A percentile compares a stretch with the other conserved stretches of the same genome.
These are phyloP conservation scores for Podila epigama DNA, from an alignment of 192 early-diverging fungal species.

Conservation along the genomic window DNA sequence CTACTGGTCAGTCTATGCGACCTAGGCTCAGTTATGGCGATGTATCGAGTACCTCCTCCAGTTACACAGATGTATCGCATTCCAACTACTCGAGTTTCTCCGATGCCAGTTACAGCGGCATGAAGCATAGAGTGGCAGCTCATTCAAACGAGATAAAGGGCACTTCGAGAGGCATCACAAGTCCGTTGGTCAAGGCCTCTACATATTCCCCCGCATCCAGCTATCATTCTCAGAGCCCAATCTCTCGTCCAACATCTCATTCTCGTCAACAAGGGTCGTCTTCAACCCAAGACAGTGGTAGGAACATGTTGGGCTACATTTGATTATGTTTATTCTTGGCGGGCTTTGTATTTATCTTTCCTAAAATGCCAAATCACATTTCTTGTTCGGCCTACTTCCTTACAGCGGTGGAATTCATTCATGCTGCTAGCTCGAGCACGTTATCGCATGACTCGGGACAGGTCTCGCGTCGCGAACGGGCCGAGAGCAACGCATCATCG, in stretches of 20 bases:
- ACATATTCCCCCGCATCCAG: neutral
- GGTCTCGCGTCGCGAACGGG: neutral
- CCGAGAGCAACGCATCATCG: constrained; percentile 9
- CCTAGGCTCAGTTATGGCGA: neutral
- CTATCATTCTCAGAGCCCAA: neutral
- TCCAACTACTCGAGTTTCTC: constrained; percentile 19
- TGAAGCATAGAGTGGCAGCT: neutral
- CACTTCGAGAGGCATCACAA: neutral
- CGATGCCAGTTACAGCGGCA: neutral
- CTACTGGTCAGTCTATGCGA: too few species aligned
- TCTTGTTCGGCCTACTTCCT: too few species aligned
- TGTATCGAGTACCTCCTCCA: constrained; percentile 5
- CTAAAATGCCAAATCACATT: too few species aligned
- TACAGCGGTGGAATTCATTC: too few species aligned
- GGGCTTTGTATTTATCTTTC: too few species aligned
- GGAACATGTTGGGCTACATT: too few species aligned
- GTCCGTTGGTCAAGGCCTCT: neutral
- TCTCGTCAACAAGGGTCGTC: neutral
- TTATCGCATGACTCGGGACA: too few species aligned
- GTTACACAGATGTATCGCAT: constrained; percentile 2
- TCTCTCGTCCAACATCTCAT: neutral
- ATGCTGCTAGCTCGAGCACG: too few species aligned
- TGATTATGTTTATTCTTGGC: too few species aligned
- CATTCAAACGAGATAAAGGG: neutral
- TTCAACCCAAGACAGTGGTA: neutral